Conservation (phyloP, 345 rosid genomes). For the Erodium maritimum region DNA sequence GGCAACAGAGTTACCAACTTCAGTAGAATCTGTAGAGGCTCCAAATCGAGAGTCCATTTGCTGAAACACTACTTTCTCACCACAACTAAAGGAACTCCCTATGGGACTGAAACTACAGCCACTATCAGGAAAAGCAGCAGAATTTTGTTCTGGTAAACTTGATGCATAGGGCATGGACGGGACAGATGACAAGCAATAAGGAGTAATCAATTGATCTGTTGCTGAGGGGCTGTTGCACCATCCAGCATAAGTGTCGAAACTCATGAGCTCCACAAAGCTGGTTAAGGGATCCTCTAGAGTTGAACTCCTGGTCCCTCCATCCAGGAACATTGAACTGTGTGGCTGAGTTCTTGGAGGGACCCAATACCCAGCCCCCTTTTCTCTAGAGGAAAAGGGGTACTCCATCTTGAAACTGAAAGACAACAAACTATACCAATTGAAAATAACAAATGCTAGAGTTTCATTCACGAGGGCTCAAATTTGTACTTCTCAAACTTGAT, state of each 20-base stretch:
- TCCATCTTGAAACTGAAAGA: constrained; percentile 41
- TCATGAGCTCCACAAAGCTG: constrained; percentile 45
- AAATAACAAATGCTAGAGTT: constrained; percentile 11
- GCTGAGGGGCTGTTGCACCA: constrained; percentile 47
- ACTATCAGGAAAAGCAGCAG: too few species aligned
- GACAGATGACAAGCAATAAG: constrained; percentile 28
- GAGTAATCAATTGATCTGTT: constrained; percentile 34
- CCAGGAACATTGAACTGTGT: constrained; percentile 22
- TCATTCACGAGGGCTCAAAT: background rate
- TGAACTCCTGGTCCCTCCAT: constrained; percentile 23
- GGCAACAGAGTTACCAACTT: constrained; percentile 14
- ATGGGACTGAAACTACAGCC: too few species aligned
- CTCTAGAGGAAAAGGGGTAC: constrained; percentile 37
- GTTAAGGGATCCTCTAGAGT: constrained; percentile 34
- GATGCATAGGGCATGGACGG: constrained; percentile 30
- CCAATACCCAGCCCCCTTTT: constrained; percentile 37
- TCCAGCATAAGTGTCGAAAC: constrained; percentile 48
- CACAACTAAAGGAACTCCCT: too few species aligned
- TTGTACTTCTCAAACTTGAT: background rate
- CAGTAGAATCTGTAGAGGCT: too few species aligned
- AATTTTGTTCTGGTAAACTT: too few species aligned
- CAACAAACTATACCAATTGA: constrained; percentile 5
- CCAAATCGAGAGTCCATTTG: too few species aligned
- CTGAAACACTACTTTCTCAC: too few species aligned
- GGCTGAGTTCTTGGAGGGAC: constrained; percentile 29